Evolutionary conservation across 331 rosid species (phyloP), one percentile per base, ranked within the genome.

Genomic region (Stylosanthes scabra): DNA sequence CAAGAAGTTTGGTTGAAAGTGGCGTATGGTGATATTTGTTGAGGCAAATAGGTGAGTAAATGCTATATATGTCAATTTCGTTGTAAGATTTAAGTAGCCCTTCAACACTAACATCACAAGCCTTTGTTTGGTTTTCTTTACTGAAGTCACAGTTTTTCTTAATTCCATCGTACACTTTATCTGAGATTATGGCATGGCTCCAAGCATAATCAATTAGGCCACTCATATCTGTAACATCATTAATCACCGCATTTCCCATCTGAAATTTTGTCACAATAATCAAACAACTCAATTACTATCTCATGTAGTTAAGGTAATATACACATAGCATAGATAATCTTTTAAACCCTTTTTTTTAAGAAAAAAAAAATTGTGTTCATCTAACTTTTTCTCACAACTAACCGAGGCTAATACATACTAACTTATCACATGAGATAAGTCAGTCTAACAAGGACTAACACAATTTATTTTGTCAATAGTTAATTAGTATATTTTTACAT

Each of bases 171-270:
- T 83, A 40, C 13, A 82, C 79, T 62, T 73, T 45, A 59, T 87
- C 90, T 2, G 96, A 87, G 46, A 89, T 75, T 3, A 89, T 85
- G 45, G 90, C 92, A 16, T 89, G 96, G 59, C 85, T 83, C 88
- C 90, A 85, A 4, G 90, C 90, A 63, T 74, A 89, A 10, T 89
- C 96, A 46, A 89, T 27, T 47, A 87, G 8, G 3, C 96, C 92
- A 0, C 12, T 59, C 4, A 6, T 10, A 37, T 87, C 92, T 20
- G 92, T 78, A 39, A 28, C n/a, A 63, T 68, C 90, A 40, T 89
- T 78, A 0, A 89, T 54, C 57, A 55, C 92, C 2, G 83, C 89
- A 74, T 89, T 89, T 70, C 96, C 90, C 57, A 89, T 67, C 96
- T 87, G 68, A 40, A 42, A 60, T 54, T 13, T 50, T 50, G 56